phyloP scores from a whole-genome alignment of 1,139 yeast genomes.

The Suhomyces atakaporum region DNA sequence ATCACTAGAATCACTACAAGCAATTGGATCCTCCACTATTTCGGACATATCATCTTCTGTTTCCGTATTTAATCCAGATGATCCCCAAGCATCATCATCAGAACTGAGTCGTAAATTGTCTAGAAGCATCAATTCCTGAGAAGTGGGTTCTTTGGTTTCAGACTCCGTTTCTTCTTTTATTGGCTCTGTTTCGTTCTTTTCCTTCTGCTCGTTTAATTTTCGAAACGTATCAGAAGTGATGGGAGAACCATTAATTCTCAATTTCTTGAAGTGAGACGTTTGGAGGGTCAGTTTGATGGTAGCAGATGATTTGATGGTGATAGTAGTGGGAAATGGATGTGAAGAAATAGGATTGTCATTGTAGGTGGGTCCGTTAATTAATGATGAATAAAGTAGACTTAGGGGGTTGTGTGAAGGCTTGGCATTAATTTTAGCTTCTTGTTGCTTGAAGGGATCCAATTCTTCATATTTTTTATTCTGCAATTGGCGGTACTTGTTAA shows the following conservation, averaged over 20 bases:
- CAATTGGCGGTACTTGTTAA: conserved; percentile 34
- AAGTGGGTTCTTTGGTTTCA: neutral
- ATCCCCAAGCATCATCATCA: conserved; percentile 24
- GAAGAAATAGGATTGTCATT: neutral
- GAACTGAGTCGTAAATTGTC: conserved; percentile 16
- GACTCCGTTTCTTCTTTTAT: neutral
- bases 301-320: conserved; percentile 38
- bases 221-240: conserved; percentile 32
- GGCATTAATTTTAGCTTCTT: neutral
- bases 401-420: conserved; percentile 16
- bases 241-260: conserved; percentile 46
- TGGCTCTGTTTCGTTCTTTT: neutral
- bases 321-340: conserved; percentile 16
- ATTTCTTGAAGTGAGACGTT: conserved; percentile 45
- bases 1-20: conserved; percentile 30
- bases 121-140: conserved; percentile 5
- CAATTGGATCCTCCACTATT: conserved; percentile 9
- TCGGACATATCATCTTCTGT: conserved; percentile 22
- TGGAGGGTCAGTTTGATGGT: conserved; percentile 41
- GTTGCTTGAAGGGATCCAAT: conserved; percentile 15
- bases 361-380: conserved; percentile 10
- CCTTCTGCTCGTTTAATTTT: conserved; percentile 9
- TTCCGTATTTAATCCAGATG: conserved; percentile 30
- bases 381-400: conserved; percentile 19
- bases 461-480: conserved; percentile 24